Evolutionary conservation across 2,329 filamentous ascomycete species (phyloP), one percentile per base, ranked within the genome.

Genomic region (Parastagonospora nodorum): DNA sequence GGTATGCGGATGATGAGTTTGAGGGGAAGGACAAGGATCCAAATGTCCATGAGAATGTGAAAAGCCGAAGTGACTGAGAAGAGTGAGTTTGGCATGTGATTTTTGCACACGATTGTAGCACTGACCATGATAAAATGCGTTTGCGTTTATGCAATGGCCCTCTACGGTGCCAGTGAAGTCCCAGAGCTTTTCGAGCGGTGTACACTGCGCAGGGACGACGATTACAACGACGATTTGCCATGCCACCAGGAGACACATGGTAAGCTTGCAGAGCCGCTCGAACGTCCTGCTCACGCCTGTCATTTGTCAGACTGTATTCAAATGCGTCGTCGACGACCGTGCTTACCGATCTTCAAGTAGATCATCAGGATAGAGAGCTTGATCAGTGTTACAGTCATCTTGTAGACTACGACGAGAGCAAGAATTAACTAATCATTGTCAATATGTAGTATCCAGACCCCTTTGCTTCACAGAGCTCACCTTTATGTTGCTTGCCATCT

Each of bases 21-120:
- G 57, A 96, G 88, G 0, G 92, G 92, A 9, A 96, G 78, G 29
- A 92, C 86, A 16, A 97, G 78, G 45, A 96, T 90, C 42, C 89
- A 89, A 40, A 96, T 78, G 67, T 96, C 91, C 32, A 91, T 95
- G 52, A 92, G 84, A 60, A 96, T 89, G 73, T 96, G 96, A 70
- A 96, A 85, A 0, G 90, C 90, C 0, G 92, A 60, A 2, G 60
- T 61, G n/a, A 55, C 64, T 68, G 41, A 9, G 28, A 8, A 27
- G 15, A 6, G 43, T 58, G 45, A 50, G 55, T 28, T n/a, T 30
- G 4, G 12, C 5, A 16, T 8, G 29, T 31, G 11, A 27, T 24
- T 15, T 32, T n/a, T 19, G 28, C 14, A 15, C 9, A 9, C 7
- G 14, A 42, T 32, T 27, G 29, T 50, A 29, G 24, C 16, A 48